Percentiles rank a stretch among this genome's conserved stretches.
phyloP scores from a whole-genome alignment of 2,329 filamentous ascomycete species.

The Aspergillus alliaceus region DNA sequence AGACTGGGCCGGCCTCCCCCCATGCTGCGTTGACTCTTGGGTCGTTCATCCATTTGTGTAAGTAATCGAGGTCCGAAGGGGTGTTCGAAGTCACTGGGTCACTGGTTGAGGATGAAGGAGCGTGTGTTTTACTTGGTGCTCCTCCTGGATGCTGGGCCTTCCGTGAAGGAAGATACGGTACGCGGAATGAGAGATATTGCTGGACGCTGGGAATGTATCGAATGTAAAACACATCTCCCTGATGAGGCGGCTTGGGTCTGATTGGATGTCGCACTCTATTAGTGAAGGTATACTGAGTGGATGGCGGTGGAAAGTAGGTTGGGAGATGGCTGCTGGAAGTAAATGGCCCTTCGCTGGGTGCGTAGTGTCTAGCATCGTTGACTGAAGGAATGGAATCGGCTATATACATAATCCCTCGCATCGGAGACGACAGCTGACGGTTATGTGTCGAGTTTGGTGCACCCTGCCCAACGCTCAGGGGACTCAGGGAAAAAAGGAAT shows the following conservation, averaged over 20 bases:
- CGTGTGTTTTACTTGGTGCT: slow-evolving; percentile 11
- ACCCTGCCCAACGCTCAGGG: slow-evolving; percentile 51
- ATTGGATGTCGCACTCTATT: slow-evolving; percentile 80
- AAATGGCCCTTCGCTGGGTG: slow-evolving; percentile 30
- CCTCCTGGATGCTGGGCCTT: slow-evolving; percentile 51
- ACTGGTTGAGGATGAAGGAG: background rate
- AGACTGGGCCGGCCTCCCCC: slow-evolving; percentile 63
- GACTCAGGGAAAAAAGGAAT: slow-evolving; percentile 82
- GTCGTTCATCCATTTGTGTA: slow-evolving; percentile 87
- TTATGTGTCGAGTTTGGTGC: slow-evolving; percentile 50
- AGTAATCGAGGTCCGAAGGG: slow-evolving; percentile 61
- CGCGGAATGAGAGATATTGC: slow-evolving; percentile 85
- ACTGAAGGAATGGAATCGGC: slow-evolving; percentile 4
- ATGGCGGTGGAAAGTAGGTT: slow-evolving; percentile 84
- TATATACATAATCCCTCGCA: slow-evolving; percentile 28
- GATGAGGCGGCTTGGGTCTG: slow-evolving; percentile 81
- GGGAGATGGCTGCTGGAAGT: slow-evolving; percentile 70
- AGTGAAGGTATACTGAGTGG: slow-evolving; percentile 77
- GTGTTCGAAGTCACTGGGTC: slow-evolving; percentile 42
- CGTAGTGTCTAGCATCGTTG: slow-evolving; percentile 18
- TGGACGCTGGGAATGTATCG: slow-evolving; percentile 79
- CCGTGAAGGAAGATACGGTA: slow-evolving; percentile 62
- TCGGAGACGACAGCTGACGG: slow-evolving; percentile 53
- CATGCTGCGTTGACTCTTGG: slow-evolving; percentile 83
- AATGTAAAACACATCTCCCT: slow-evolving; percentile 88